Evolutionary conservation across 148 eudicot species (phyloP).

Genomic region (Fallopia convolvulus): DNA sequence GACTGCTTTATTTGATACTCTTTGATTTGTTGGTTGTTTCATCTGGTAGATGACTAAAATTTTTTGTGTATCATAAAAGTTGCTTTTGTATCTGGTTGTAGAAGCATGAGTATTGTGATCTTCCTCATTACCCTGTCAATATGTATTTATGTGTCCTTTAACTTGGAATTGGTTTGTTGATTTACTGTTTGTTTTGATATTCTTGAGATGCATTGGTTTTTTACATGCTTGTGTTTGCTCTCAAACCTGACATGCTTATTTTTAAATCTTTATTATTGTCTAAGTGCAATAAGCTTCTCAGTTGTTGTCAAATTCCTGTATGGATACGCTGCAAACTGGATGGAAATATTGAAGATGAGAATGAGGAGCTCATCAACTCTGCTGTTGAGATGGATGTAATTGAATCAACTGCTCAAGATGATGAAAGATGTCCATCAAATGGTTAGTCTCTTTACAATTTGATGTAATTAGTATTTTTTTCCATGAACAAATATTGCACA

Average conservation of each 20-base stretch:
- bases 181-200: background rate
- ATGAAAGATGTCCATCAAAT: constrained; percentile 29
- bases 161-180: background rate
- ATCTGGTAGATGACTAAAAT: background rate
- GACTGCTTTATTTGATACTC: background rate
- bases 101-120: background rate
- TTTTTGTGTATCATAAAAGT: background rate
- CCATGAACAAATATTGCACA: background rate
- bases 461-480: background rate
- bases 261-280: constrained; percentile 28
- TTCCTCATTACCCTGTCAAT: background rate
- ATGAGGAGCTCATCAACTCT: constrained; percentile 46
- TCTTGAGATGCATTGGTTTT: background rate
- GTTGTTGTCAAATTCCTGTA: constrained; percentile 52
- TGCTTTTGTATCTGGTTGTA: background rate
- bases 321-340: constrained; percentile 92
- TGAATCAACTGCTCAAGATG: constrained; percentile 43
- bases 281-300: constrained; percentile 68
- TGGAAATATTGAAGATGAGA: constrained; percentile 43
- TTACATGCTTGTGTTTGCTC: background rate
- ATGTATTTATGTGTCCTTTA: background rate
- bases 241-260: constrained; percentile 19
- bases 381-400: constrained; percentile 88
- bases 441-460: constrained; percentile 22
- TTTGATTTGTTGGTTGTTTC: background rate